Base-by-base conservation (phyloP, 2,329 filamentous ascomycete genomes). In the Verticillium dahliae region DNA sequence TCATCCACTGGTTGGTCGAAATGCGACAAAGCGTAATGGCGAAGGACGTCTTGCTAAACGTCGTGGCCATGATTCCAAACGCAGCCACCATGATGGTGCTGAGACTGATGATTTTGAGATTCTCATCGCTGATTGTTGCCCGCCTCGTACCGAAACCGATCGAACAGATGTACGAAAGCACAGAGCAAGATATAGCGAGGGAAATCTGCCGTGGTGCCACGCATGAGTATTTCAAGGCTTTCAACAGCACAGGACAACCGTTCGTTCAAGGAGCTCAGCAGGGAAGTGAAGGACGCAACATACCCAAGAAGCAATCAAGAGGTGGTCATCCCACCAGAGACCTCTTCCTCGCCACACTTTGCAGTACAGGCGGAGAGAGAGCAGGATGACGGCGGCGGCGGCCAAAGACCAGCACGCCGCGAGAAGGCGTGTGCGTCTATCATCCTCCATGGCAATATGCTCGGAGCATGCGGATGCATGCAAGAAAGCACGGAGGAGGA, bases 311-410 rank as follows among this genome's bases (percentile, higher is more conserved):
- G 64, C 62, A 10, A 69, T 56, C 13, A 70, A 52, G 10, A 68
- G 60, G 6, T 65, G 67, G 62, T 70, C 67, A 56, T 69, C 68
- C 67, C 67, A 69, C 67, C 68, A 69, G 4, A 69, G 55, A 2
- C 66, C 63, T 5, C 64, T 62, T 14, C 61, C 61, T 35, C 63
- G 62, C 50, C 62, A 41, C 14, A 60, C 62, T 59, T 67, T 67
- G 61, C 66, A 76, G 68, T 76, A 76, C 35, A 75, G 59, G 6
- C 74, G 68, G 18, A 76, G 60, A 11, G 65, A 63, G 4, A 76
- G 61, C 15, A 75, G 55, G 1, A 73, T 57, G 4, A 63, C 69
- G 41, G 66, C 67, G 1, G 67, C 63, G 1, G 62, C 61, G 0
- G 66, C 62, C 39, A 75, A 52, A 2, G 70, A 68, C 73, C 73